phyloP scores from a whole-genome alignment of 768 basidiomycete species.

The Collybia nuda region DNA sequence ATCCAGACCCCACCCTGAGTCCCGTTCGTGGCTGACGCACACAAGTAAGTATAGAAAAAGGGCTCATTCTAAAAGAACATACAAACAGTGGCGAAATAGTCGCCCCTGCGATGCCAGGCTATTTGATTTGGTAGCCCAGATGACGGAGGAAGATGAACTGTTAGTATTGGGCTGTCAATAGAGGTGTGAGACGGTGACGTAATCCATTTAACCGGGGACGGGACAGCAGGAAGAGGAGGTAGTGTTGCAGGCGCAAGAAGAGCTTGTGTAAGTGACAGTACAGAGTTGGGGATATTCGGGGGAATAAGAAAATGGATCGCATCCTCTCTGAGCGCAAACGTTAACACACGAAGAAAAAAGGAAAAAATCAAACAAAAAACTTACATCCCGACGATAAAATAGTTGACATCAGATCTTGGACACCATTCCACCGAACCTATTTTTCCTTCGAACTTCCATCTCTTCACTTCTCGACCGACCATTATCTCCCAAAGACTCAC shows the following conservation, averaged over 20 bases:
- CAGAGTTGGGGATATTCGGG: conserved; percentile 64
- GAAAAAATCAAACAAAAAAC: conserved; percentile 29
- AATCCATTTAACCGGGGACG: conserved; percentile 73
- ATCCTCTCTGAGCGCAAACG: conserved; percentile 62
- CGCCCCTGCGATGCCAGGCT: conserved; percentile 91
- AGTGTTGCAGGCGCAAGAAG: conserved; percentile 64
- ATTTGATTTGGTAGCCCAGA: conserved; percentile 80
- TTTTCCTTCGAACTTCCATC: conserved; percentile 80
- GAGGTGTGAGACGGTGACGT: conserved; percentile 45
- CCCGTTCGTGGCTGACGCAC: conserved; percentile 54
- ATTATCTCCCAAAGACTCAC: conserved; percentile 91
- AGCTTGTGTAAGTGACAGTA: conserved; percentile 59
- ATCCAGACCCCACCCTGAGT: conserved; percentile 89
- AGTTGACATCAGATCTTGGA: conserved; percentile 78
- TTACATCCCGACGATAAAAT: conserved; percentile 79
- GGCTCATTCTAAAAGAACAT: conserved; percentile 31
- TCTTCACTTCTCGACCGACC: conserved; percentile 84
- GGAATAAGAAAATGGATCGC: conserved; percentile 78
- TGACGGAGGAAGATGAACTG: conserved; percentile 57
- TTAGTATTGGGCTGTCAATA: conserved; percentile 57
- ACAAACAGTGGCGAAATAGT: conserved; percentile 96
- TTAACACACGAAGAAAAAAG: not conserved
- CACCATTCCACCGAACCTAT: conserved; percentile 93
- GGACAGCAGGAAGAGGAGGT: conserved; percentile 51
- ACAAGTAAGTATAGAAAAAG: conserved; percentile 8